phyloP scores from a whole-genome alignment of 345 rosid species.

The Pseudoturritis turrita region DNA sequence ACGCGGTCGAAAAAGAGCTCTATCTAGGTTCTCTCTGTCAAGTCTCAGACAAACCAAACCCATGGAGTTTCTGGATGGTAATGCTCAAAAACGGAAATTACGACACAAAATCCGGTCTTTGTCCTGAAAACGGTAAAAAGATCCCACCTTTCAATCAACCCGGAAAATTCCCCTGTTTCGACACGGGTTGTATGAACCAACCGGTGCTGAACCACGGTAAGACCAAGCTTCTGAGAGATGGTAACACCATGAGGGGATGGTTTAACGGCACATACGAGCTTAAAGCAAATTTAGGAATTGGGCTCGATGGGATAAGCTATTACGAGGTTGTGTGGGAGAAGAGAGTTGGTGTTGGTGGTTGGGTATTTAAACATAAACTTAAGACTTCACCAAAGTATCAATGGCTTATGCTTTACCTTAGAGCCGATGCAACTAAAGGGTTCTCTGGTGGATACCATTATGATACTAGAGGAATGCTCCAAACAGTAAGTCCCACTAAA shows the following conservation, averaged over 20 bases:
- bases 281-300: constrained; percentile 25
- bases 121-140: constrained; percentile 63
- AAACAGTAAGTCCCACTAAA: constrained; percentile 38
- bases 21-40: constrained; percentile 66
- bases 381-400: constrained; percentile 69
- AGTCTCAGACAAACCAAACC: constrained; percentile 54
- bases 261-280: constrained; percentile 77
- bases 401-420: constrained; percentile 88
- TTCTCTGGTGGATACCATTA: constrained; percentile 78
- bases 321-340: constrained; percentile 74
- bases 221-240: constrained; percentile 44
- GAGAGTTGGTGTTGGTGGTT: constrained; percentile 57
- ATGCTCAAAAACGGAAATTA: constrained; percentile 92
- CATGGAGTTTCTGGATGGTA: constrained; percentile 90
- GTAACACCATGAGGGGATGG: constrained; percentile 58
- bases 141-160: constrained; percentile 43
- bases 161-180: constrained; percentile 66
- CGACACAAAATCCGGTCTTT: constrained; percentile 53
- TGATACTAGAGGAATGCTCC: constrained; percentile 78
- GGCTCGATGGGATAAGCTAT: constrained; percentile 38
- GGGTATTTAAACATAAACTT: constrained; percentile 67
- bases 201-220: constrained; percentile 53
- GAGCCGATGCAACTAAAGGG: constrained; percentile 82
- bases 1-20: constrained; percentile 67
- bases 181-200: constrained; percentile 81